Base-by-base conservation (phyloP, 306 rosid species). In the Bauhinia variegata region DNA sequence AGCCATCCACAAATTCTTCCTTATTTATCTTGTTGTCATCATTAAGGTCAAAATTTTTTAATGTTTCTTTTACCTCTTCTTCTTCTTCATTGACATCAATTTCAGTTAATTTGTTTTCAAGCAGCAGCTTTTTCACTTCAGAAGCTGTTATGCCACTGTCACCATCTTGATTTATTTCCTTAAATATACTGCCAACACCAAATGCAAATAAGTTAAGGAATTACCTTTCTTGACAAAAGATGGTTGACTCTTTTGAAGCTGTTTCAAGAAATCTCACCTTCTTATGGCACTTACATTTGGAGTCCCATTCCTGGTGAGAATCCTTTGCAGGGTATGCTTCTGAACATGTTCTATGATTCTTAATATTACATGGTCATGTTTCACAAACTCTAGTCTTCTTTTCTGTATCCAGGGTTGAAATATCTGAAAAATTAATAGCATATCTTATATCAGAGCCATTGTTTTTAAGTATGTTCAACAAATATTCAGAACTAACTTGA, bases 1-100 rank as follows among this genome's bases (percentile, higher is more conserved):
- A 72, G 52, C 91, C 91, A 57, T 14, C 41, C 44, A 83, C 83
- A 71, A 86, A 86, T 70, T 86, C 91, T 47, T 83, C 82, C 73
- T 75, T 72, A 58, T 66, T 75, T 59, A 86, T 80, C 63, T 75
- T 59, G 41, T 84, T 79, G 70, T 86, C 86, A 43, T 64, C 66
- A 65, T 80, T 60, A 30, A 75, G 53, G 76, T 86, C 91, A 63
- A 86, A 86, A 47, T 31, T 30, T 70, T 70, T 75, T 52, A 86
- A 72, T 63, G 80, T 70, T 72, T 63, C 77, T 37, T 64, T 74
- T 56, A 81, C 67, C 42, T 68, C 82, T 48, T 68, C 82, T 65
- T 59, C 46, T 16, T 65, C 86, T 53, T 72, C 79, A 31, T 47
- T 67, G 41, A 77, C 62, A 32, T 70, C 43, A 33, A 76, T 16